Percentiles rank a stretch among this genome's conserved stretches.
These are phyloP conservation scores for Protomyces macrosporus DNA, from an alignment of 1,139 yeast species.

Conservation along the genomic window DNA sequence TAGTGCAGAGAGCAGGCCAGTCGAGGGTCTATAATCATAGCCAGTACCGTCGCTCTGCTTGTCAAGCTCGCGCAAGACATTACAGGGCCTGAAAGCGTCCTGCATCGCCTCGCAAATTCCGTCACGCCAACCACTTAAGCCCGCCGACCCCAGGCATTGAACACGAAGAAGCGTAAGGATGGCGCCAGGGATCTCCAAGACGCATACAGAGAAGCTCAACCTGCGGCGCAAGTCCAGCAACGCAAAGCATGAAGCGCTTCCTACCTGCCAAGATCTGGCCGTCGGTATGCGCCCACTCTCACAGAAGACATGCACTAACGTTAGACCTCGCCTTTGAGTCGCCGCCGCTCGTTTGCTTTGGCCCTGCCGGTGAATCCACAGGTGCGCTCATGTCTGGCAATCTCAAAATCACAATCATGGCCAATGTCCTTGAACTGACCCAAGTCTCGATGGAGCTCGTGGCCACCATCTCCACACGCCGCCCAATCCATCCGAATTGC, in stretches of 20 bases:
- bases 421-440: conserved; percentile 43
- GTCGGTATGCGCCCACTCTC: conserved; percentile 32
- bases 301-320: conserved; percentile 38
- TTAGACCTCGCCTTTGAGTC: conserved; percentile 68
- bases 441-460: conserved; percentile 60
- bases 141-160: no score
- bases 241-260: conserved; percentile 14
- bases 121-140: no score
- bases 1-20: no score
- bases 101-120: no score
- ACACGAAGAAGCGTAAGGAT: no score
- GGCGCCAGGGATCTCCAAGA: not conserved
- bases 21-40: no score
- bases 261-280: conserved; percentile 22
- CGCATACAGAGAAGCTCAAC: conserved; percentile 20
- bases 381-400: conserved; percentile 85
- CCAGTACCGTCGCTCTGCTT: no score
- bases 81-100: no score
- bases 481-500: conserved; percentile 58
- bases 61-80: no score
- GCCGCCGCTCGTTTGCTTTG: conserved; percentile 85
- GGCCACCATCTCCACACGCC: conserved; percentile 61
- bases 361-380: conserved; percentile 67
- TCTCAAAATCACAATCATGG: conserved; percentile 39
- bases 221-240: conserved; percentile 19